Base-by-base conservation (phyloP, 352 stramenopile species). In the Ophiocytium majus region DNA sequence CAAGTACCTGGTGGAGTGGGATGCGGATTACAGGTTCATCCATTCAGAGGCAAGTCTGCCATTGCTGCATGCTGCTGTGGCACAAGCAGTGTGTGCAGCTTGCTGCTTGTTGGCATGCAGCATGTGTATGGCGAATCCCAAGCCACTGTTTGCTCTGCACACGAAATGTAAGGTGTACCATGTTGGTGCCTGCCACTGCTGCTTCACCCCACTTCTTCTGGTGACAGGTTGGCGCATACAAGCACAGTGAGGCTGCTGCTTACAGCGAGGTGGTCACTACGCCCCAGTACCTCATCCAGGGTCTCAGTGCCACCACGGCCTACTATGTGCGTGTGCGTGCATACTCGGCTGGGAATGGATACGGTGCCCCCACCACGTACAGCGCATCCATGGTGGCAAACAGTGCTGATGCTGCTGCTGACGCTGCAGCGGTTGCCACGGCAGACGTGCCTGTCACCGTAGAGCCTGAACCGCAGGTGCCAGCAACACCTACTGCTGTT, bases 1-100 rank as follows among this genome's bases (percentile, higher is more conserved):
- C 64, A 92, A 97, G 85, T 97, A 97, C 82, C 90, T 95, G 14
- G 87, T 98, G 9, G 93, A 97, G 86, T 99, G 95, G 95, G 95
- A 98, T 82, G 91, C 89, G 5, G 86, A 90, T 17, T 86, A n/a
- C n/a, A n/a, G n/a, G n/a, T n/a, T n/a, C n/a, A n/a, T n/a, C n/a
- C n/a, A n/a, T n/a, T n/a, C n/a, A n/a, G n/a, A n/a, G n/a, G n/a
- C n/a, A n/a, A n/a, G n/a, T n/a, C n/a, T n/a, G n/a, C n/a, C n/a
- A n/a, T n/a, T n/a, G n/a, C n/a, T n/a, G n/a, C n/a, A n/a, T n/a
- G n/a, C n/a, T n/a, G n/a, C n/a, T n/a, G n/a, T n/a, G n/a, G n/a
- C n/a, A n/a, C n/a, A n/a, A n/a, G n/a, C n/a, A n/a, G n/a, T n/a
- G n/a, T n/a, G n/a, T n/a, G n/a, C n/a, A n/a, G n/a, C n/a, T n/a